Evolutionary conservation across 805 yeast genomes (phyloP).

Genomic region (Starmerella bacillaris): DNA sequence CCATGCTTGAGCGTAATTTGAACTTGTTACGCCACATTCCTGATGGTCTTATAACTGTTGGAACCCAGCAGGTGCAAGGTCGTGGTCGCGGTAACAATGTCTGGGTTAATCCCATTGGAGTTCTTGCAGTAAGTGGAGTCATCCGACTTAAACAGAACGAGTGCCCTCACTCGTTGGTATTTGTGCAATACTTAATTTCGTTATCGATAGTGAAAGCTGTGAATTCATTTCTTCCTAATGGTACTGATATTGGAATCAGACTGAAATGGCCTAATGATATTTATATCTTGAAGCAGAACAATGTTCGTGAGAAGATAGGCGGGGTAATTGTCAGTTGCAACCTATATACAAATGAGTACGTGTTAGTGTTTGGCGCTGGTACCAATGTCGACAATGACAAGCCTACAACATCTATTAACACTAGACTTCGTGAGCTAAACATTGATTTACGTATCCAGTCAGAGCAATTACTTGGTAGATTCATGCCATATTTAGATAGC

Average conservation of each 20-base stretch:
- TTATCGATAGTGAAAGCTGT: constrained; percentile 71
- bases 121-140: constrained; percentile 61
- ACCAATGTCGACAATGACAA: constrained; percentile 67
- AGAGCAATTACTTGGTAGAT: constrained; percentile 45
- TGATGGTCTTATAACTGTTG: constrained; percentile 47
- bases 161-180: constrained; percentile 46
- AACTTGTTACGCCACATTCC: constrained; percentile 42
- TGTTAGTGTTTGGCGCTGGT: constrained; percentile 72
- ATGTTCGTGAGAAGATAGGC: constrained; percentile 47
- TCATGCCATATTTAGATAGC: constrained; percentile 46
- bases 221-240: constrained; percentile 42
- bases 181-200: constrained; percentile 70
- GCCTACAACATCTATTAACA: constrained; percentile 78
- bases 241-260: constrained; percentile 56
- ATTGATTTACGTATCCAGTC: constrained; percentile 30
- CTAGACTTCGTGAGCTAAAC: constrained; percentile 47
- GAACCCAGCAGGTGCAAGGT: constrained; percentile 76
- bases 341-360: constrained; percentile 39
- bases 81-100: constrained; percentile 87
- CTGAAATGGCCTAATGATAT: constrained; percentile 97
- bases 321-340: constrained; percentile 76
- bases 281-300: constrained; percentile 35
- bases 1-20: constrained; percentile 58
- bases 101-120: constrained; percentile 92
- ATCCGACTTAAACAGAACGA: constrained; percentile 37